Evolutionary conservation across 257 asterid species (phyloP), one percentile per base, ranked within the genome.

Genomic region (Solanum pinnatisectum): DNA sequence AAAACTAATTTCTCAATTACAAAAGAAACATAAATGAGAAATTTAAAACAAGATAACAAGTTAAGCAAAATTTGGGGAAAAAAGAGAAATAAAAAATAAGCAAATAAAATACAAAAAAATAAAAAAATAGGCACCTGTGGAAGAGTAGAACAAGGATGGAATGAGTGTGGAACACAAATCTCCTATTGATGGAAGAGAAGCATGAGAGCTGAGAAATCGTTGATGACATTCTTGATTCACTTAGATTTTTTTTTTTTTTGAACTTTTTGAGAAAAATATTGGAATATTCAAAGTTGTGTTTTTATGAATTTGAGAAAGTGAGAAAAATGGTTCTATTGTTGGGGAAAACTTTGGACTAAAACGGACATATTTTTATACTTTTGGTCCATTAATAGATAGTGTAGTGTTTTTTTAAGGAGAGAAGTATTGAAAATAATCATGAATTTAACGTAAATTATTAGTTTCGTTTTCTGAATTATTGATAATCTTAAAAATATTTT

Each of bases 181-280:
- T 84, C 30, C 81, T 86, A 59, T 23, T 87, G 59, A 88, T 70
- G 85, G 87, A 88, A 65, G 91, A 81, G 85, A 90, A 90, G 88
- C 85, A 90, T 23, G 90, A 71, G 36, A 90, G 88, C 85, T 89
- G 92, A 85, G 88, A 87, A 68, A 89, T 85, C 63, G 92, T 85
- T 35, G 90, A 84, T 4, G 92, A 90, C 93, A 91, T 90, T 30
- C 25, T 87, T 30, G 59, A 81, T 79, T 44, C 65, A 11, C 65
- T 60, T 42, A 46, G 10, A 22, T 10, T 30, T 10, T 35, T 2
- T 30, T 5, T 36, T 5, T 7, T 20, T 11, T n/a, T n/a, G n/a
- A 13, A 18, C 20, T 3, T 52, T 35, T 56, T 18, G 40, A 7
- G 40, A 27, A 5, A 49, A 81, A 27, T 46, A 5, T 30, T 18